phyloP scores from a whole-genome alignment of 176 grass and related monocot genomes.

The Musa acuminata region DNA sequence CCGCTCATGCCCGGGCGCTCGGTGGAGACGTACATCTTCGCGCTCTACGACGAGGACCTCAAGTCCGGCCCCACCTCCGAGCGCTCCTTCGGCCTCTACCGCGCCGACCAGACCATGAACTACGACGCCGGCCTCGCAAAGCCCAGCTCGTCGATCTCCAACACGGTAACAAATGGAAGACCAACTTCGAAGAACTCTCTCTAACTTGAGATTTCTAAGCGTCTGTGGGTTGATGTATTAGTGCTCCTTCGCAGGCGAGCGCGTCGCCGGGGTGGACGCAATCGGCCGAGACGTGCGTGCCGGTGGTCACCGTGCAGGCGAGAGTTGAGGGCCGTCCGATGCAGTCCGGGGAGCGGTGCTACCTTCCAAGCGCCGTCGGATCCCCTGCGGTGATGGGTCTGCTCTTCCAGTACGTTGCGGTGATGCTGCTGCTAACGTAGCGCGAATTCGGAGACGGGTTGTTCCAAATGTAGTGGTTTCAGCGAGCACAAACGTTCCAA shows the following conservation, averaged over 20 bases:
- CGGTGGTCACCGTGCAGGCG: neutral
- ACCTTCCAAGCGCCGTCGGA: neutral
- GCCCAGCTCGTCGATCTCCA: neutral
- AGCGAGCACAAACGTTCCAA: neutral
- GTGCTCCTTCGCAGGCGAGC: neutral
- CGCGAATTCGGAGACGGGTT: too few species aligned
- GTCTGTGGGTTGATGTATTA: too few species aligned
- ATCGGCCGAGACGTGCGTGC: neutral
- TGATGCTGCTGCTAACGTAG: neutral
- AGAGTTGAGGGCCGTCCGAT: neutral
- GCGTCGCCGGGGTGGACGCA: neutral
- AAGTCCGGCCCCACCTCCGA: constrained; percentile 71
- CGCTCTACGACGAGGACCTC: constrained; percentile 97
- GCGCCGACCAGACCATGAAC: constrained; percentile 59
- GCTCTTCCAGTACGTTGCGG: neutral
- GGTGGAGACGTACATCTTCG: constrained; percentile 92
- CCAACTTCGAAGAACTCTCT: too few species aligned
- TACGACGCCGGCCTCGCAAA: constrained; percentile 62
- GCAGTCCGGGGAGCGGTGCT: neutral
- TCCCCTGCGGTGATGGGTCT: neutral
- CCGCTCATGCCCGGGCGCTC: constrained; percentile 60
- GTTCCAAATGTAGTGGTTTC: neutral
- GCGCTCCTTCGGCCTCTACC: constrained; percentile 76
- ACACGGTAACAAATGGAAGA: too few species aligned
- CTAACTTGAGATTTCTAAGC: too few species aligned